phyloP scores from a whole-genome alignment of 2,329 filamentous ascomycete species.

The Colletotrichum echinochloae region DNA sequence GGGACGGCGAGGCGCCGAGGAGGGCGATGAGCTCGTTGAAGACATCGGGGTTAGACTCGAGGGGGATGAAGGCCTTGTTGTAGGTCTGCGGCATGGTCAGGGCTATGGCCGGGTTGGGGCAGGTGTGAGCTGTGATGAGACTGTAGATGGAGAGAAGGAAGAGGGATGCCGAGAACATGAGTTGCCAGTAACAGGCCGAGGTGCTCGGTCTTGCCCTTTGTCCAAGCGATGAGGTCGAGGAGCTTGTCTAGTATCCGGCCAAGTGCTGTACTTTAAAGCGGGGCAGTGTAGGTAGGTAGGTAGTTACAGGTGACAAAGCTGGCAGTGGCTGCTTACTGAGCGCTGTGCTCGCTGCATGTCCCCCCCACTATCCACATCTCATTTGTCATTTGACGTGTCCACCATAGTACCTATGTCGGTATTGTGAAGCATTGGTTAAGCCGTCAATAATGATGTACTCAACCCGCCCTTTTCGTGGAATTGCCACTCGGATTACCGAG shows the following conservation, averaged over 20 bases:
- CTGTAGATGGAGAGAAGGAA: neutral
- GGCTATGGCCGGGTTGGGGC: neutral
- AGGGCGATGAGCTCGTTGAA: slow-evolving; percentile 74
- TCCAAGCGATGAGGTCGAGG: neutral
- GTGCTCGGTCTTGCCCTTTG: no score
- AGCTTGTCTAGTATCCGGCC: neutral
- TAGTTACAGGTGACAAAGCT: slow-evolving; percentile 9
- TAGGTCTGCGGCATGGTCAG: slow-evolving; percentile 31
- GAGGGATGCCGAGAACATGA: neutral
- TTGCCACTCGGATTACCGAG: neutral
- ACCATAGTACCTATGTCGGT: no score
- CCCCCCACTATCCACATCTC: neutral
- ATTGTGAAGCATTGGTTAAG: neutral
- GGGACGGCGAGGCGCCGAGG: slow-evolving; percentile 68
- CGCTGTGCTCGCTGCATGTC: neutral
- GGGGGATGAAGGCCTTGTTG: slow-evolving; percentile 48
- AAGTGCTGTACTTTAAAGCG: neutral
- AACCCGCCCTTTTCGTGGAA: neutral
- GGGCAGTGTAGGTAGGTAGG: neutral
- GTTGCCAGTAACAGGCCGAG: neutral
- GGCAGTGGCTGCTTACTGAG: slow-evolving; percentile 24
- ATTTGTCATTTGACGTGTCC: neutral
- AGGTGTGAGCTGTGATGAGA: neutral
- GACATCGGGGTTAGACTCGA: slow-evolving; percentile 69
- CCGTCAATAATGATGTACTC: neutral